Base-by-base conservation (phyloP, 805 yeast genomes). In the Candida pini region DNA sequence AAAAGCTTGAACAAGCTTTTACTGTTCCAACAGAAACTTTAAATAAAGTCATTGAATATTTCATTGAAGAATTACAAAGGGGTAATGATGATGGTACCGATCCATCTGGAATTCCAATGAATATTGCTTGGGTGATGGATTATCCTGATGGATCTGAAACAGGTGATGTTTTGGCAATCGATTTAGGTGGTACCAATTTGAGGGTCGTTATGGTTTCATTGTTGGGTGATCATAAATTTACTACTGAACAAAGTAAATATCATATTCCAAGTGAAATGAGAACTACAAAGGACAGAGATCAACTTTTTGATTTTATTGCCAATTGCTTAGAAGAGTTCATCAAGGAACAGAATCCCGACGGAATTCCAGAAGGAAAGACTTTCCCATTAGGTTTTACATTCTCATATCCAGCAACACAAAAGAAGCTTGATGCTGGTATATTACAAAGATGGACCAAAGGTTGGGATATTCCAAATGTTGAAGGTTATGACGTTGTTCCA, bases 381-480 rank as follows among this genome's bases (percentile, higher is more conserved):
- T 69, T 83, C 50, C 92, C 95, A 42, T 71, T 92, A 51, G 97
- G 98, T 33, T 92, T 92, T 76, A 92, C 98, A 25, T 92, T 92
- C 70, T 82, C 95, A 9, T 92, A 84, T 68, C 98, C 98, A 19
- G 83, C 84, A 33, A 66, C 82, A 23, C 98, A 92, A 66, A 59
- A 67, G 45, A 81, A 80, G 45, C 87, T 92, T 58, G 80, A 85
- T 66, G 71, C 76, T 46, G 98, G 98, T 62, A 61, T 85, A 40
- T 73, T 90, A 60, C 96, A 89, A 71, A 78, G 95, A 63, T 92
- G 98, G 98, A 92, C 98, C 44, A 92, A 92, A 69, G 98, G 98
- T 46, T 92, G 85, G 65, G 96, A 92, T 62, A 88, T 92, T 50
- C 86, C 80, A 36, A 85, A 84, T 43, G 97, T 92, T 36, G 98